Conservation (phyloP, 345 rosid genomes). For the Syzygium grande region DNA sequence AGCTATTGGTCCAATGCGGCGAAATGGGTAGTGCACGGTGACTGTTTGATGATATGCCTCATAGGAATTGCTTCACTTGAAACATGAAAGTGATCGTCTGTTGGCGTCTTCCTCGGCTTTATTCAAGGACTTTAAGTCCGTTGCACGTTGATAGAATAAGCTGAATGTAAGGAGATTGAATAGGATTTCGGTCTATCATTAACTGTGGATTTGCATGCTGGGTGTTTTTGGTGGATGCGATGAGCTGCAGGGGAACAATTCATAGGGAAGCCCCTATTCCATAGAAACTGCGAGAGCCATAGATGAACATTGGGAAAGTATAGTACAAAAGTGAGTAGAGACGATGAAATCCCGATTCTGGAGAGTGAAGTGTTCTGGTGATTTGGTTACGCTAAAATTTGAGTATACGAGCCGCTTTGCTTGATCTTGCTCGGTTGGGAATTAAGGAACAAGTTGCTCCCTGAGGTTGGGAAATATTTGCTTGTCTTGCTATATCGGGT, state of each 20-base stretch:
- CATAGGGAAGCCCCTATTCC: neutral
- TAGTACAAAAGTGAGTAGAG: neutral
- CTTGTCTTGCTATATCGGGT: neutral
- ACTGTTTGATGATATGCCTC: neutral
- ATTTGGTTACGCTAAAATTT: neutral
- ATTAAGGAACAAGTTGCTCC: neutral
- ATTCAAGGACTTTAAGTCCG: conserved; percentile 32
- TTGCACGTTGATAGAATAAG: conserved; percentile 45
- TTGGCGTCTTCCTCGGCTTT: neutral
- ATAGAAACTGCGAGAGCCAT: neutral
- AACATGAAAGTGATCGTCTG: neutral
- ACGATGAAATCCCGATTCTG: too few relatives aligned
- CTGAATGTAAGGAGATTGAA: conserved; percentile 51
- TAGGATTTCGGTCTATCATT: too few relatives aligned
- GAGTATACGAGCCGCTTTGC: neutral
- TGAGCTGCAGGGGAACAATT: neutral
- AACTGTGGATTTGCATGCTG: neutral
- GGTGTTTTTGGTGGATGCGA: neutral
- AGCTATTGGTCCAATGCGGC: neutral
- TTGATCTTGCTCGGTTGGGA: neutral
- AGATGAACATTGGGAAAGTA: neutral
- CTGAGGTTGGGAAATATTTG: neutral
- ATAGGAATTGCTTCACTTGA: neutral
- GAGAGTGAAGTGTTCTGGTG: neutral
- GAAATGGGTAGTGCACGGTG: neutral